Conservation (phyloP, 306 rosid species). For the Cicer yamashitae region DNA sequence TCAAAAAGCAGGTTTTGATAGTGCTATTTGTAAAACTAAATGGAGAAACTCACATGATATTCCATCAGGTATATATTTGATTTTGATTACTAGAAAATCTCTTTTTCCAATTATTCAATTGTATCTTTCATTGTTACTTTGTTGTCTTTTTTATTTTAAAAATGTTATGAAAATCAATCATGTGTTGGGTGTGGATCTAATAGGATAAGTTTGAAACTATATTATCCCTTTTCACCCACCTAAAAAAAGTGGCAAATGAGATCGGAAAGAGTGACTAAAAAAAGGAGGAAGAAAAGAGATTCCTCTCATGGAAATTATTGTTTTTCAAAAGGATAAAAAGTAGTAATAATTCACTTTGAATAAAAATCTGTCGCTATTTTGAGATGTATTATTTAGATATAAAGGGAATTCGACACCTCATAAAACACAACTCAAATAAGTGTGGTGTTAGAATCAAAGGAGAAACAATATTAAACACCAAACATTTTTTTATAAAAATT, state of each 20-base stretch:
- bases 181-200: slow-evolving; percentile 15
- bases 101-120: background rate
- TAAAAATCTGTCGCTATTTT: no score
- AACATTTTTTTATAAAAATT: no score
- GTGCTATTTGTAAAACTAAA: slow-evolving; percentile 81
- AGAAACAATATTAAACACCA: no score
- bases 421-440: no score
- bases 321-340: no score
- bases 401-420: no score
- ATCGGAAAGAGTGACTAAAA: background rate
- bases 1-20: slow-evolving; percentile 58
- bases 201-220: slow-evolving; percentile 31
- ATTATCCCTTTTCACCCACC: slow-evolving; percentile 9
- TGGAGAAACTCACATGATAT: slow-evolving; percentile 74
- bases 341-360: no score
- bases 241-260: background rate
- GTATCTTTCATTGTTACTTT: background rate
- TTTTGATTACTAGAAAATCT: background rate
- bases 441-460: no score
- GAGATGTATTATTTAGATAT: no score
- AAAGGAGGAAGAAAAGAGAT: no score
- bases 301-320: no score
- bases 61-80: slow-evolving; percentile 63
- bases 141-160: no score
- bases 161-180: background rate